These are phyloP conservation scores for Pilatotrama ljubarskyi DNA, from an alignment of 768 basidiomycete genomes.

Conservation along the genomic window DNA sequence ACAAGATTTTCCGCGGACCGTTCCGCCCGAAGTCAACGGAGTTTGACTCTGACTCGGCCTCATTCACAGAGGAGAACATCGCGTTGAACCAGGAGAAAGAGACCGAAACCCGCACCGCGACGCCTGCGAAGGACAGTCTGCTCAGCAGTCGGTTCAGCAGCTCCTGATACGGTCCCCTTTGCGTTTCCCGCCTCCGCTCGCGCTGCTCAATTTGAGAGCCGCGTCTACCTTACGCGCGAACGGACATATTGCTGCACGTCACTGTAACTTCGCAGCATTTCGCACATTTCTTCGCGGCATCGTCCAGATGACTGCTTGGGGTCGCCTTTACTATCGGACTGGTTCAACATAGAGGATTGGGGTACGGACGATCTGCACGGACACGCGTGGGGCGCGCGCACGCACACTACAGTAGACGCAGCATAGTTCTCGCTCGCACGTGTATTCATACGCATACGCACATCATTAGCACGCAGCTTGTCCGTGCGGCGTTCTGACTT, in stretches of 20 bases:
- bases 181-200: not conserved
- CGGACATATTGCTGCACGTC: too few species aligned
- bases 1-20: conserved; percentile 49
- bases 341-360: not conserved
- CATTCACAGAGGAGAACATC: not conserved
- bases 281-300: not conserved
- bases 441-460: conserved; percentile 8
- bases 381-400: not conserved
- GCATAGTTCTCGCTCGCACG: conserved; percentile 11
- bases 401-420: conserved; percentile 12
- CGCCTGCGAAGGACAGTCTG: conserved; percentile 3
- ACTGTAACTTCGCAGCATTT: not conserved
- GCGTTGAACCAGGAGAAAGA: conserved; percentile 5
- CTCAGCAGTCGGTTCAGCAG: conserved; percentile 16
- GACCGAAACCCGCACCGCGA: not conserved
- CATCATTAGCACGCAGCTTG: not conserved
- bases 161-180: not conserved
- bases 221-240: too few species aligned
- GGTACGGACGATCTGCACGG: conserved; percentile 1
- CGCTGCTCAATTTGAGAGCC: not conserved
- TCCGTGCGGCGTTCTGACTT: not conserved
- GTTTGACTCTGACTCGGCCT: conserved; percentile 1
- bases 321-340: not conserved
- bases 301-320: too few species aligned
- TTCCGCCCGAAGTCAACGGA: conserved; percentile 37